Evolutionary conservation across 2,329 filamentous ascomycete genomes (phyloP), one percentile per base, ranked within the genome.

Genomic region (Chrysoporthe cubensis): DNA sequence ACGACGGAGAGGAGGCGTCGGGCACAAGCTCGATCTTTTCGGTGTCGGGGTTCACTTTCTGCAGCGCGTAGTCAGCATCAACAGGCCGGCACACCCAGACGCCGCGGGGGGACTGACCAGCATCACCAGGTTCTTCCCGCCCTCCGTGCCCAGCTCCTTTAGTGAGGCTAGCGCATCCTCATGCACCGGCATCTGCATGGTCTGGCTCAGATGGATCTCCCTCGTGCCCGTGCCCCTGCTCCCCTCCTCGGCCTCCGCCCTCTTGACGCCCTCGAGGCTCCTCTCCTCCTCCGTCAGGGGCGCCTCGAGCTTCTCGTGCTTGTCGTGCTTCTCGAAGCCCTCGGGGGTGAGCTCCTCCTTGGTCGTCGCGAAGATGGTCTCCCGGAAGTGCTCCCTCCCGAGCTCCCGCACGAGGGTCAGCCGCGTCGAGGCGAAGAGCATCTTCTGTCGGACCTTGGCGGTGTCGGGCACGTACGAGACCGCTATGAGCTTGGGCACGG

Each of bases 251-350:
- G 93, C 90, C 85, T 97, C 97, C 71, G 95, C 97, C 96, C 95
- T 97, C 81, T 94, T 96, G 74, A 98, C 88, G 81, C 97, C 97
- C 79, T 95, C 90, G 46, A 95, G 94, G 83, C 98, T 97, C 73
- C 96, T 90, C 91, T 97, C 92, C 78, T 95, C 92, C 75, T 93
- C 89, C 0, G 92, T 96, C 72, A 96, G 81, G 18, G 92, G 92
- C 16, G 91, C 91, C 44, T 83, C 87, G 48, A 89, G 76, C 69
- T 81, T 81, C 7, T 80, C 83, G 76, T 95, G 92, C 61, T 85
- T 85, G 74, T 93, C 90, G 75, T 94, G 91, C 74, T 86, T 89
- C 74, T 84, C 83, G 80, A 94, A 96, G 0, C 92, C 92, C 52
- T 84, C 81, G 14, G 84, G 81, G 7, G 83, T 92, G 70, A 96